A percentile compares a stretch with the other conserved stretches of the same genome.
Evolutionary conservation across 257 asterid species (phyloP).

Genomic region (Ocimum tenuiflorum): DNA sequence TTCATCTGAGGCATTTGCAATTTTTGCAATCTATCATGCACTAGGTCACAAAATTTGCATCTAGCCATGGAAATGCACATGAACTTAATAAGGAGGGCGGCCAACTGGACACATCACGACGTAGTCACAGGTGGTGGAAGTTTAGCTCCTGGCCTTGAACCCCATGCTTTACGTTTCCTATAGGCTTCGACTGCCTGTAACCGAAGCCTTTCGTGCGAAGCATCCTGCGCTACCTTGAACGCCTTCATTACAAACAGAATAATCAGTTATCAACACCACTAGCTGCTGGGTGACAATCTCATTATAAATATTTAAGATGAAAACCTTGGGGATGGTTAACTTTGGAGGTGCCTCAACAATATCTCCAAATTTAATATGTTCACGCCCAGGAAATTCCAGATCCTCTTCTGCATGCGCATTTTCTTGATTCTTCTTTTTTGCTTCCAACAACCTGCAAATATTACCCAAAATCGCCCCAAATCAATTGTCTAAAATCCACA

Average conservation of each 20-base stretch:
- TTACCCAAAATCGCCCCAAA: no score
- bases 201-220: conserved; percentile 85
- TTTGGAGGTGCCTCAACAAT: conserved; percentile 88
- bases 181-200: conserved; percentile 78
- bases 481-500: background rate
- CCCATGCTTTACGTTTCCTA: conserved; percentile 82
- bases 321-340: conserved; percentile 80
- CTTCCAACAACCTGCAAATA: conserved; percentile 51
- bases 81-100: no score
- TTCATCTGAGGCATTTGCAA: background rate
- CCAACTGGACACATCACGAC: background rate
- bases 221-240: conserved; percentile 45
- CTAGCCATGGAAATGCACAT: background rate
- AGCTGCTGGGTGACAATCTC: background rate
- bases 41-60: background rate
- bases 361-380: conserved; percentile 73
- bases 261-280: background rate
- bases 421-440: conserved; percentile 65
- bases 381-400: conserved; percentile 48
- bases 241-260: conserved; percentile 30
- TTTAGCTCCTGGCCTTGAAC: conserved; percentile 40
- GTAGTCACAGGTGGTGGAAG: background rate
- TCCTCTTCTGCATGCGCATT: conserved; percentile 32
- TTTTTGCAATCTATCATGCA: background rate
- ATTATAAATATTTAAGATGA: background rate